Conservation (phyloP, 495 filamentous ascomycete genomes). For the Glutinoglossum americanum region DNA sequence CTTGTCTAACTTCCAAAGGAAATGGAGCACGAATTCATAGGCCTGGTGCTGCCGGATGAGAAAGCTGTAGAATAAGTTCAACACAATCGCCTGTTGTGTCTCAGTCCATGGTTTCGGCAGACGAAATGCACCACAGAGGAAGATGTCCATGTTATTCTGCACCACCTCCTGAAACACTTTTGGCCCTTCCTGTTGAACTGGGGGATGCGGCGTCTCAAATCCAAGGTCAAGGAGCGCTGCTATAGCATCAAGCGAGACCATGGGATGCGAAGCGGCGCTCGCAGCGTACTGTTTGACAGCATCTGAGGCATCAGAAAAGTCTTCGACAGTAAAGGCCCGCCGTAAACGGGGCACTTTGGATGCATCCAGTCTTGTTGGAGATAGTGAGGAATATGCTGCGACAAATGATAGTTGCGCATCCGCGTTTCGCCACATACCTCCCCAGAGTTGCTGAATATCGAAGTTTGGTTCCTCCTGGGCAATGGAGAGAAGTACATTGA, state of each 20-base stretch:
- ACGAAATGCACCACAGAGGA: constrained; percentile 56
- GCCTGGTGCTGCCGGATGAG: constrained; percentile 40
- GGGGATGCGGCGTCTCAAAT: constrained; percentile 40
- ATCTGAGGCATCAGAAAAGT: constrained; percentile 50
- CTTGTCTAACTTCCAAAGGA: constrained; percentile 71
- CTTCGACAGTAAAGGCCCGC: constrained; percentile 50
- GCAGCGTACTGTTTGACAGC: constrained; percentile 48
- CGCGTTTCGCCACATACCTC: constrained; percentile 66
- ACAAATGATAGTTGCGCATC: constrained; percentile 82
- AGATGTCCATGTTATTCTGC: constrained; percentile 47
- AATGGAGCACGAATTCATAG: constrained; percentile 67
- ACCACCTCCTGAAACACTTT: constrained; percentile 45
- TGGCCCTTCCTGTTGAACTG: constrained; percentile 42
- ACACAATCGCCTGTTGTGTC: constrained; percentile 38
- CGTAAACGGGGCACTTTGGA: constrained; percentile 63
- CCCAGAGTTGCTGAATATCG: constrained; percentile 76
- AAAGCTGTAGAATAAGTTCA: constrained; percentile 37
- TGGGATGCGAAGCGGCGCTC: constrained; percentile 58
- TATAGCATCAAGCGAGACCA: constrained; percentile 73
- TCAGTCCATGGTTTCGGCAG: constrained; percentile 42
- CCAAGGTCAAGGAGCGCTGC: constrained; percentile 53
- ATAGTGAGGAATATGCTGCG: constrained; percentile 50
- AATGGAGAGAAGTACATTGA: constrained; percentile 48
- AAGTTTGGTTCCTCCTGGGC: constrained; percentile 37
- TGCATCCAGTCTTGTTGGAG: constrained; percentile 53